Base-by-base conservation (phyloP, 345 rosid genomes). In the Arabis alpina region DNA sequence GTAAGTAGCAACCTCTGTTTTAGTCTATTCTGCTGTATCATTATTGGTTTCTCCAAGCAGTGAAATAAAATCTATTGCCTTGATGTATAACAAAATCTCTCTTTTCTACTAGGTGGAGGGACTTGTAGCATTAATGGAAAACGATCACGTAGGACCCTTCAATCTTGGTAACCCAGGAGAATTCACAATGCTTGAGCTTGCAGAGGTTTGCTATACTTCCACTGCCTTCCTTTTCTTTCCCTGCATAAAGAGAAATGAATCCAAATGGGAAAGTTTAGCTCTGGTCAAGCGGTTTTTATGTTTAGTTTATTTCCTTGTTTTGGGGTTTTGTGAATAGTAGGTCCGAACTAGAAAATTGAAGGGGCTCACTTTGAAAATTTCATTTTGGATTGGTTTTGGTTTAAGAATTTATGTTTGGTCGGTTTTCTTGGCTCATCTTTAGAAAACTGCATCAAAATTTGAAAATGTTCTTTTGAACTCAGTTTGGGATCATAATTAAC, bases 101-200 rank as follows among this genome's bases (percentile, higher is more conserved):
- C 19, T 64, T 37, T 57, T 58, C 34, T 83, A 91, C 34, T 83
- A 94, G 99, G 98, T 93, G 79, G 85, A 89, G 47, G 98, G 98
- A 66, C 82, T 93, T 63, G 88, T 83, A 68, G 97, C 96, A 1
- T 74, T 93, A 61, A 93, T 93, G 97, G 97, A 89, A 82, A 76
- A 87, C 7, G 97, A 93, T 81, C 97, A 91, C 19, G 81, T 91
- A 8, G 98, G 98, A 54, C 98, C 98, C 10, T 91, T 93, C 82
- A 93, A 93, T 75, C 89, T 91, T 53, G 98, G 98, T 67, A 93
- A 93, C 72, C 97, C 98, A 42, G 98, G 98, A 73, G 98, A 93
- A 76, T 93, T 93, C 77, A 93, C 97, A 48, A 93, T 93, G 98
- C 85, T 93, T 28, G 98, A 93, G 77, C 93, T 93, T 66, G 97